A percentile compares a stretch with the other conserved stretches of the same genome.
phyloP scores from a whole-genome alignment of 2,329 filamentous ascomycete genomes.

The Hypocrella siamensis region DNA sequence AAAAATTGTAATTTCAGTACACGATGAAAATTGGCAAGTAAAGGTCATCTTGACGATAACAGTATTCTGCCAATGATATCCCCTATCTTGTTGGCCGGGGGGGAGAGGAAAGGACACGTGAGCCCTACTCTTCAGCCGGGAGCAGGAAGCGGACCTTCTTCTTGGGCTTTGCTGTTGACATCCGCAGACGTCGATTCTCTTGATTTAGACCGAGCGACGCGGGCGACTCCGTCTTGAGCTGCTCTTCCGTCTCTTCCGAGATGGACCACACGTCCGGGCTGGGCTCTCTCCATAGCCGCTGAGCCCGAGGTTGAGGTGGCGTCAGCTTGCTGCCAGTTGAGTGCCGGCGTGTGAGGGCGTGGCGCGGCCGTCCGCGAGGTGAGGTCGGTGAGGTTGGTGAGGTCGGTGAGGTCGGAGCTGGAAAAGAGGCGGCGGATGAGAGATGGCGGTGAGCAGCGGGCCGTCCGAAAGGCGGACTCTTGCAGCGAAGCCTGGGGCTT shows the following conservation, averaged over 20 bases:
- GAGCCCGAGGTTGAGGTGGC: conserved; percentile 23
- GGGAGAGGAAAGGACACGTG: too few species aligned
- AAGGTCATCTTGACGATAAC: too few species aligned
- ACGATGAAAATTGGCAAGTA: too few species aligned
- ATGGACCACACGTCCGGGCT: conserved; percentile 46
- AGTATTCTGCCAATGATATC: too few species aligned
- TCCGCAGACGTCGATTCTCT: conserved; percentile 4
- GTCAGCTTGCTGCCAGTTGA: conserved; percentile 8
- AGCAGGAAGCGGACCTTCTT: conserved; percentile 42
- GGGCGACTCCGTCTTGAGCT: conserved; percentile 27
- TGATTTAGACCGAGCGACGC: too few species aligned
- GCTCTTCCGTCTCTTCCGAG: conserved; percentile 41
- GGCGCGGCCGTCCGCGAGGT: conserved; percentile 2
- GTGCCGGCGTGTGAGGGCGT: conserved; percentile 1
- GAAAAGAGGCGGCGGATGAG: conserved; percentile 6
- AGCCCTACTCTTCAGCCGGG: conserved; percentile 21
- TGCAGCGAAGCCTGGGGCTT: conserved; percentile 13
- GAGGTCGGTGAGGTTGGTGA: conserved; percentile 3
- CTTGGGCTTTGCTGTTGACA: conserved; percentile 30
- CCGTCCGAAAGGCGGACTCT: conserved; percentile 15
- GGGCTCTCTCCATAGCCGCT: conserved; percentile 36
- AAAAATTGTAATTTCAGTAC: too few species aligned
- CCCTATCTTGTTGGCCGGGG: too few species aligned
- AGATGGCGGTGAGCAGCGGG: conserved; percentile 14
- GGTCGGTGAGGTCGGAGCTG: conserved; percentile 4